Evolutionary conservation across 2,329 filamentous ascomycete species (phyloP), one percentile per base, ranked within the genome.

Genomic region (Metarhizium brunneum): DNA sequence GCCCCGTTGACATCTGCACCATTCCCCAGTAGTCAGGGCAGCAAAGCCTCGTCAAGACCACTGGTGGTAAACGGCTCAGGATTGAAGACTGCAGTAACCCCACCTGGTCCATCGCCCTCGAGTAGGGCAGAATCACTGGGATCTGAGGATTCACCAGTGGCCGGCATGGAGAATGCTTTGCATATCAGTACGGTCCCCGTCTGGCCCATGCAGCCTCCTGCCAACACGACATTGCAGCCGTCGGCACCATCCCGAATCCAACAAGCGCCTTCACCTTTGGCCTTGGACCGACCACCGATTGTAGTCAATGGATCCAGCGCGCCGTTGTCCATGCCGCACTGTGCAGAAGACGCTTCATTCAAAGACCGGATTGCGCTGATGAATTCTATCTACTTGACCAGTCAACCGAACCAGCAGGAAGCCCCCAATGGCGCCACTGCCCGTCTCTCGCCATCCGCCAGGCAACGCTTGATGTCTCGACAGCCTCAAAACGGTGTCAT

Each of bases 1-100:
- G 69, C 76, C 2, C 61, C 74, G n/a, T 61, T 64, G n/a, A 47
- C 62, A 35, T 69, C 73, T 2, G 67, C 68, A 0, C 66, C 74
- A 1, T 74, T 76, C 49, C 58, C 71, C 1, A 67, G 68, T 14
- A 60, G 56, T 49, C 71, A 68, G 48, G 25, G 25, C 40, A 71
- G 61, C 54, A 73, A 65, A 38, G 64, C 65, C 42, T 58, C 63
- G 20, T 64, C 72, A 7, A 73, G 78, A 11, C 80, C 81, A 0
- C 65, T 82, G 2, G 75, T 83, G 10, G 80, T 82, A 3, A 79
- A 80, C 54, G 77, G 77, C 4, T 77, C 76, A 4, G 68, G 68
- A 6, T 60, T 73, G 48, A 72, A 69, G 57, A 68, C 70, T 6
- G 69, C 66, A 45, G 58, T 50, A 45, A 40, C 47, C 6, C 20